Base-by-base conservation (phyloP, 179 eudicot genomes). In the Carnegiea gigantea region DNA sequence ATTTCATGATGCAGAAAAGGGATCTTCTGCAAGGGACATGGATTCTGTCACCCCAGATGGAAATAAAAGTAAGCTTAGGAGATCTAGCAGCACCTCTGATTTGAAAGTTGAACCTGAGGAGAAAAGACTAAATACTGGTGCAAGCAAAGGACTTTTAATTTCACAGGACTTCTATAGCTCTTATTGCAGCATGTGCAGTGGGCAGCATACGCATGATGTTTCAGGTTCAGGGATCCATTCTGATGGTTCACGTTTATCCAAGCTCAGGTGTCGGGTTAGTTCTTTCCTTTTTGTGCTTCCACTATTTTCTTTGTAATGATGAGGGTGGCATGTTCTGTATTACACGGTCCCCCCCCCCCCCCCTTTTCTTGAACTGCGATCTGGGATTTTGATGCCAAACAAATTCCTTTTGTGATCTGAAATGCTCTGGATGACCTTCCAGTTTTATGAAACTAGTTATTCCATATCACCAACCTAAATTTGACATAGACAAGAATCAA, bases 211-310 rank as follows among this genome's bases (percentile, higher is more conserved):
- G 76, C 13, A 71, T 76, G 84, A 84, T 77, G 85, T 82, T 48
- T 81, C 92, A 78, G 87, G 88, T 83, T 76, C 88, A 67, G 85
- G 90, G 78, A 64, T 87, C 77, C 90, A 83, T 46, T 79, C 84
- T 84, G 97, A 90, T 79, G 95, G 93, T 76, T 77, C 88, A 78
- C 88, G 86, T 76, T 84, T 73, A 33, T 89, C 93, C 73, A 95
- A 91, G 93, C 95, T 96, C 54, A 87, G 84, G 86, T 93, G 97
- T 87, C 94, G 97, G 95, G 99, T 96, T 84, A 80, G 93, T 68
- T 82, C 72, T 12, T 76, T 65, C 38, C 71, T 65, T 6, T 62
- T 62, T 49, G 59, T 6, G 26, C 64, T 60, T 28, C 70, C 75
- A 53, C 74, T 13, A 9, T 65, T 62, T 36, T 24, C 38, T 73